phyloP scores from a whole-genome alignment of 1,284 basidiomycete genomes.

The Leccinum colubrinum region DNA sequence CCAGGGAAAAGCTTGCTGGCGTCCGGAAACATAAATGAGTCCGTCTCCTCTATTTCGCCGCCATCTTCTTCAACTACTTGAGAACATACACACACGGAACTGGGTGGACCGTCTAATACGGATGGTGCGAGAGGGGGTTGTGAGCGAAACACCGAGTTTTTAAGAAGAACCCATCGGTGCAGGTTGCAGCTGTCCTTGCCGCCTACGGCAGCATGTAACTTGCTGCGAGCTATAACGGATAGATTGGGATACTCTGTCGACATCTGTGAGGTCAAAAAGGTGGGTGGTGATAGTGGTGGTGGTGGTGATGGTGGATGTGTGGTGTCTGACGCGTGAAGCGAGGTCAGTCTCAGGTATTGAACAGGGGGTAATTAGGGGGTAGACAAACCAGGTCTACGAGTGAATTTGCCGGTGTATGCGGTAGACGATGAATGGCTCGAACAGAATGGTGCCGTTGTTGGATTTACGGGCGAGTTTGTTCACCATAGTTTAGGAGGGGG shows the following conservation, averaged over 20 bases:
- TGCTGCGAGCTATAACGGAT: constrained; percentile 66
- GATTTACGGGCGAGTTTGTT: constrained; percentile 74
- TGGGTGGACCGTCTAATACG: constrained; percentile 29
- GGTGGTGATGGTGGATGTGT: not conserved
- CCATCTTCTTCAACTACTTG: constrained; percentile 41
- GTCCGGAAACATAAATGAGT: constrained; percentile 77
- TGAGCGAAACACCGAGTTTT: constrained; percentile 71
- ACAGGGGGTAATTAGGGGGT: not conserved
- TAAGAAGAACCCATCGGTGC: constrained; percentile 82
- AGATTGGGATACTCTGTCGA: constrained; percentile 47
- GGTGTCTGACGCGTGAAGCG: constrained; percentile 20
- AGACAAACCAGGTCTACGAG: constrained; percentile 22
- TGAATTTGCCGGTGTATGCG: constrained; percentile 67
- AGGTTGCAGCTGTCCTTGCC: constrained; percentile 68
- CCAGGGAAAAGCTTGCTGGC: constrained; percentile 53
- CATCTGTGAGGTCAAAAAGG: constrained; percentile 36
- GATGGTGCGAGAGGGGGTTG: constrained; percentile 37
- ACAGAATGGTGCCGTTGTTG: constrained; percentile 80
- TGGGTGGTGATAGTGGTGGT: not conserved
- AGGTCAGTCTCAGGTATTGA: constrained; percentile 1
- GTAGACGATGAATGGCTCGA: constrained; percentile 81
- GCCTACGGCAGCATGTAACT: constrained; percentile 62
- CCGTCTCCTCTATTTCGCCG: constrained; percentile 44
- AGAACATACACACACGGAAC: constrained; percentile 37
- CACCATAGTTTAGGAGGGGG: constrained; percentile 64